Base-by-base conservation (phyloP, 2,329 filamentous ascomycete genomes). In the Alternaria ventricosa region DNA sequence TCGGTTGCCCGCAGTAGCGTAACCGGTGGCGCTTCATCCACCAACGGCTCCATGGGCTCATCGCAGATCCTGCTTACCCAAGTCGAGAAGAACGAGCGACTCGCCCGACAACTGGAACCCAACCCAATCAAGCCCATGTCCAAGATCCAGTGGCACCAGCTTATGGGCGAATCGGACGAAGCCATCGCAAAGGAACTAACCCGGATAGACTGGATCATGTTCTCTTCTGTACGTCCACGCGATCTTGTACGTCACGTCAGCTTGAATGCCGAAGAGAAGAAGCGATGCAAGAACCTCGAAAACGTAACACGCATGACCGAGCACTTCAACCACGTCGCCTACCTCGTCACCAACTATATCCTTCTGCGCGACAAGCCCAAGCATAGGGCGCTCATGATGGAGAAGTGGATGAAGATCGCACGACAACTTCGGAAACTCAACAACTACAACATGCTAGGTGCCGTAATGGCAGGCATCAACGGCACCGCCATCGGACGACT, bases 171-270 rank as follows among this genome's bases (percentile, higher is more conserved):
- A 23, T 86, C 92, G 1, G 91, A 96, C 57, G 92, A 97, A 65
- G 88, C 93, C 53, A 90, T 98, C 69, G 95, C 95, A 15, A 90
- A 91, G 63, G 96, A 99, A 79, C 87, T 99, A 74, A 98, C 96
- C 5, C 87, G 95, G 64, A 97, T 99, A 59, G 96, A 99, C 81
- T 98, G 95, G 95, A 90, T 96, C 79, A 96, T 98, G 91, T 98
- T 97, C 79, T 96, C 92, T 56, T 94, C 94, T 1, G 97, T 98
- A 65, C 90, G 93, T 25, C 92, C 97, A 59, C 92, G 96, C 62
- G 96, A 99, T 80, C 89, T 98, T 53, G 91, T 98, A 45, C 91
- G 96, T 5, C 92, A 97, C 76, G 94, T 97, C 68, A 96, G 90
- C 74, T 83, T 97, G 50, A 88, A 90, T 0, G 75, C 86, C 1